Conservation (phyloP, 345 rosid genomes). For the Aegle marmelos region DNA sequence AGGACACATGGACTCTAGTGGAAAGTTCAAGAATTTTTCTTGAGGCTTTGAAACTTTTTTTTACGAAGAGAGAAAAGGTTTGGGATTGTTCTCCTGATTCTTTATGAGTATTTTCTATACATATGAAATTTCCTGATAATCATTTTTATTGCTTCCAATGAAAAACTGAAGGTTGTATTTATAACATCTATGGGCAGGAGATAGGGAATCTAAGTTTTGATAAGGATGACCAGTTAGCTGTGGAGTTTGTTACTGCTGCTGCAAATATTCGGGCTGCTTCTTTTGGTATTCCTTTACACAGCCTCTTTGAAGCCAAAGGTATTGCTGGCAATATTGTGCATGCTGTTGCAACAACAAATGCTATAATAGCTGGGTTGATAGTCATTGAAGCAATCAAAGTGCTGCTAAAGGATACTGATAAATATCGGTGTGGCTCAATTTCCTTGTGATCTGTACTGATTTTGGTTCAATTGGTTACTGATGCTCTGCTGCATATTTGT, state of each 20-base stretch:
- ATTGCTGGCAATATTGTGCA: constrained; percentile 99
- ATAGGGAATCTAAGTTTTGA: constrained; percentile 90
- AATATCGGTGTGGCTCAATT: constrained; percentile 60
- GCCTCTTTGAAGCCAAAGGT: constrained; percentile 99
- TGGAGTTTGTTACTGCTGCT: constrained; percentile 97
- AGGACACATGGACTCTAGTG: constrained; percentile 81
- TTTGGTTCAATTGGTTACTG: background rate
- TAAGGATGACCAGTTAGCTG: constrained; percentile 98
- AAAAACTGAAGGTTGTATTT: background rate
- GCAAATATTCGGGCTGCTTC: constrained; percentile 97
- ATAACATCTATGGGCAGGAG: constrained; percentile 47
- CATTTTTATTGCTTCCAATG: background rate
- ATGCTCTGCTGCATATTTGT: background rate
- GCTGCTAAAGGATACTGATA: constrained; percentile 56
- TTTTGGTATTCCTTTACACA: constrained; percentile 86
- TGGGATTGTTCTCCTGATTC: constrained; percentile 10
- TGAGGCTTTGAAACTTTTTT: constrained; percentile 76
- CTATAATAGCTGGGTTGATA: constrained; percentile 87
- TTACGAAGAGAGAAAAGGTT: constrained; percentile 76
- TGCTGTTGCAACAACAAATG: constrained; percentile 98
- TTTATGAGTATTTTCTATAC: constrained; percentile 2
- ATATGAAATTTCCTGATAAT: background rate
- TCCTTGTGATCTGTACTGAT: constrained; percentile 13
- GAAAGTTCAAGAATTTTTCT: constrained; percentile 84
- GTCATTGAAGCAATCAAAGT: constrained; percentile 98